Evolutionary conservation across 768 basidiomycete genomes (phyloP).

Genomic region (Leccinum olivaceopallidum): DNA sequence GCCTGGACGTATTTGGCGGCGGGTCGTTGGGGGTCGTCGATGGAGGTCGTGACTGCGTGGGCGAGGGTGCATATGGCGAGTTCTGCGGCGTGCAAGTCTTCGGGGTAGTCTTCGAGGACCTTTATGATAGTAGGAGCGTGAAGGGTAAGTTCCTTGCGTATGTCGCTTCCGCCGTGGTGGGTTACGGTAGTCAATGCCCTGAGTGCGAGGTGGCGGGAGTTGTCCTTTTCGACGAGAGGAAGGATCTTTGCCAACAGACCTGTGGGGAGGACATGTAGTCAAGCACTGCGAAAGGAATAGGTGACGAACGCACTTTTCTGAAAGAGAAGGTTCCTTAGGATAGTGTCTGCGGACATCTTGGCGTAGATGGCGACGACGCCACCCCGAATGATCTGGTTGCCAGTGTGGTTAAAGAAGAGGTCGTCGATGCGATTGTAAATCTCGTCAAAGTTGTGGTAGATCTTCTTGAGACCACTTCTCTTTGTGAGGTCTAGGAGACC

Average conservation of each 20-base stretch:
- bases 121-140: slow-evolving; percentile 42
- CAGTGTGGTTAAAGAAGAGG: slow-evolving; percentile 43
- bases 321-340: slow-evolving; percentile 60
- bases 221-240: slow-evolving; percentile 49
- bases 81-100: slow-evolving; percentile 51
- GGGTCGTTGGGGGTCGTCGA: slow-evolving; percentile 40
- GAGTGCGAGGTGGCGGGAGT: slow-evolving; percentile 53
- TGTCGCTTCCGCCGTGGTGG: slow-evolving; percentile 55
- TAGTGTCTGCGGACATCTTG: slow-evolving; percentile 60
- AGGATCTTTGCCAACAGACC: slow-evolving; percentile 59
- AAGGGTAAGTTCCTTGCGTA: slow-evolving; percentile 51
- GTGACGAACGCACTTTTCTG: slow-evolving; percentile 43
- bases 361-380: slow-evolving; percentile 63
- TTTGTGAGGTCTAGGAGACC: slow-evolving; percentile 49
- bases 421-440: slow-evolving; percentile 51
- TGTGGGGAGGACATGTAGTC: slow-evolving; percentile 20
- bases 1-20: slow-evolving; percentile 39
- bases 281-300: background rate
- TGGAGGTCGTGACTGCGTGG: slow-evolving; percentile 49
- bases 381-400: slow-evolving; percentile 50
- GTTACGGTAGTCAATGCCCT: slow-evolving; percentile 59
- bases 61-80: slow-evolving; percentile 51
- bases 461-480: slow-evolving; percentile 60
- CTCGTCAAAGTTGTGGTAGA: slow-evolving; percentile 56
- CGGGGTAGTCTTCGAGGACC: slow-evolving; percentile 49